phyloP scores from a whole-genome alignment of 495 filamentous ascomycete species.

The Chaetomidium leptoderma region DNA sequence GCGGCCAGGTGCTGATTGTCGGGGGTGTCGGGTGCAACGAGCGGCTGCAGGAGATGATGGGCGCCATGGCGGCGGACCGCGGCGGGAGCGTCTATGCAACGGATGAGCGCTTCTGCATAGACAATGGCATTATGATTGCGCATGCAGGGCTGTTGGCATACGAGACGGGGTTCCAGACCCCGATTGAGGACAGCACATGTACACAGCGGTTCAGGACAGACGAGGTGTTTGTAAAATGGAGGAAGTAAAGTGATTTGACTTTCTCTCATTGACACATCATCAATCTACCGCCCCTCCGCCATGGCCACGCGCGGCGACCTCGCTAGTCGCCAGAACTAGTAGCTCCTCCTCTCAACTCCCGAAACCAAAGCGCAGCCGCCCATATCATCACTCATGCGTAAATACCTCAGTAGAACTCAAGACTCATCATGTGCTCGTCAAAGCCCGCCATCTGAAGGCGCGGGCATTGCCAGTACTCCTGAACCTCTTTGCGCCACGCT shows the following conservation, averaged over 20 bases:
- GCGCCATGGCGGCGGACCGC: conserved; percentile 83
- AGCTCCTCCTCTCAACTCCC: neutral
- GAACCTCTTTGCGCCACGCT: neutral
- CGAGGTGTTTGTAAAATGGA: conserved; percentile 88
- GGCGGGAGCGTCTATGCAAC: conserved; percentile 91
- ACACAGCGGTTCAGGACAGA: conserved; percentile 95
- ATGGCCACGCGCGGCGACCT: neutral
- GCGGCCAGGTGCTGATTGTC: conserved; percentile 85
- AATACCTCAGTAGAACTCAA: neutral
- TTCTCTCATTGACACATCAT: neutral
- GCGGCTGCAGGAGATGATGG: conserved; percentile 97
- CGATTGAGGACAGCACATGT: conserved; percentile 75
- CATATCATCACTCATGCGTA: neutral
- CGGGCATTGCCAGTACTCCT: conserved; percentile 7
- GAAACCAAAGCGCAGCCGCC: neutral
- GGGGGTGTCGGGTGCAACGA: conserved; percentile 99
- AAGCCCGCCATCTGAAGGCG: neutral
- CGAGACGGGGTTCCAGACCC: conserved; percentile 68
- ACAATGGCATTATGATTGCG: conserved; percentile 99
- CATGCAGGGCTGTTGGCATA: conserved; percentile 89
- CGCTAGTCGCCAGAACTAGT: neutral
- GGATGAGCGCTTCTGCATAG: conserved; percentile 96
- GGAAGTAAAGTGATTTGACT: conserved; percentile 57
- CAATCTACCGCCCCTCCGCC: conserved; percentile 6
- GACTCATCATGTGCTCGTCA: neutral